phyloP scores from a whole-genome alignment of 495 filamentous ascomycete genomes.

The Lichina pygmaea region DNA sequence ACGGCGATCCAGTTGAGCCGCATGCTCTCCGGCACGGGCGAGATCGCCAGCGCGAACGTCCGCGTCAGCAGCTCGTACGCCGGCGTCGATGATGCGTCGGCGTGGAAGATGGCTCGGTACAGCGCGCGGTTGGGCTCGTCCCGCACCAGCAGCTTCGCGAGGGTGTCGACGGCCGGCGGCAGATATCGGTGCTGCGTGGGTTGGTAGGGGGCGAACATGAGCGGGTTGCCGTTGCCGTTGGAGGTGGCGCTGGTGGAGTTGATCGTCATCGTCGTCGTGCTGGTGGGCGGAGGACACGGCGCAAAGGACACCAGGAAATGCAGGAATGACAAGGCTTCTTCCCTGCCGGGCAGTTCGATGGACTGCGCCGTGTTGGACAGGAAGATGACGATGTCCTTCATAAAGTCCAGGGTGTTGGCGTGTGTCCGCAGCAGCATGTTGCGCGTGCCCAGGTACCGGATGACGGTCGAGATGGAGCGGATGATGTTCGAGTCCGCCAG shows the following conservation, averaged over 20 bases:
- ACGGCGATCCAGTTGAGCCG: constrained; percentile 23
- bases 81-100: constrained; percentile 30
- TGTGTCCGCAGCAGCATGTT: constrained; percentile 58
- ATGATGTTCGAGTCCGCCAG: constrained; percentile 53
- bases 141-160: constrained; percentile 77
- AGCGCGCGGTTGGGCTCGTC: constrained; percentile 78
- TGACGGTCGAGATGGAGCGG: constrained; percentile 52
- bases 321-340: constrained; percentile 66
- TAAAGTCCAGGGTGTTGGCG: constrained; percentile 69
- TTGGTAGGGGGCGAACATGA: constrained; percentile 60
- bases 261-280: not conserved
- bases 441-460: constrained; percentile 73
- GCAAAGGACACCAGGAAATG: constrained; percentile 81
- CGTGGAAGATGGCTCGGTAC: constrained; percentile 53
- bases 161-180: constrained; percentile 61
- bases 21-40: constrained; percentile 44
- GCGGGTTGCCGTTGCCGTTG: constrained; percentile 18
- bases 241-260: not conserved
- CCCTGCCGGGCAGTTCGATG: constrained; percentile 60
- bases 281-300: constrained; percentile 35
- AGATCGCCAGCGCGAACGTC: constrained; percentile 68
- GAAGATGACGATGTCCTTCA: constrained; percentile 80
- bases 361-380: constrained; percentile 64
- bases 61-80: constrained; percentile 67
- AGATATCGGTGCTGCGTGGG: constrained; percentile 66